Evolutionary conservation across 2,329 filamentous ascomycete genomes (phyloP), one percentile per base, ranked within the genome.

Genomic region (Fusarium duplospermum): DNA sequence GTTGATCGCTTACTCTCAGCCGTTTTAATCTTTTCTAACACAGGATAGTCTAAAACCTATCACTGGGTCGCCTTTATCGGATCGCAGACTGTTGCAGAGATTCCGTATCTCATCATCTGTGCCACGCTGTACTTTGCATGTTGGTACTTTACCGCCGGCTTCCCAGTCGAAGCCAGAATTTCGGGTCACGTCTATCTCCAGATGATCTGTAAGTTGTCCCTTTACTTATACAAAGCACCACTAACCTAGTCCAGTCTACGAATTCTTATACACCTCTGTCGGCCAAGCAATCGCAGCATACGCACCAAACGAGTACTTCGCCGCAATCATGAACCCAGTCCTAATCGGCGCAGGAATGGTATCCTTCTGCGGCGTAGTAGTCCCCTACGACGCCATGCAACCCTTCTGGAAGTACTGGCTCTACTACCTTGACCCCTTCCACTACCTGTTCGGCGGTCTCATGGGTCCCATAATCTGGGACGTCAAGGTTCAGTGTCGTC

Each of bases 1-100:
- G 54, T 24, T 22, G 4, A 13, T 4, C 31, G 2, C 4, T 36
- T 6, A 24, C 5, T 31, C 29, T 10, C 9, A 31, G 9, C 9
- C 6, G 9, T 27, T 27, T 27, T 27, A 27, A 27, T 27, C 27
- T 27, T 13, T n/a, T 18, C 33, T 58, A 40, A 58, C 10, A 6
- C 3, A 1, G 1, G 9, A 4, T 2, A 58, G 56, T 85, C 82
- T 0, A 87, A 87, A 80, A 87, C 84, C 56, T 88, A 88, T 65
- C 81, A 82, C 63, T 88, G 86, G 86, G 71, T 86, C 9, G 85
- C 88, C 2, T 89, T 89, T 66, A 86, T 87, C 9, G 85, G 84
- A 0, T 87, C 84, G 1, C 82, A 87, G 14, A 81, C 83, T 10
- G 75, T 84, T 13, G 81, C 80, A 2, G 83, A 85, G 72, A 75